Conservation (phyloP, 176 grass and related monocot species). For the Panicum miliaceum region DNA sequence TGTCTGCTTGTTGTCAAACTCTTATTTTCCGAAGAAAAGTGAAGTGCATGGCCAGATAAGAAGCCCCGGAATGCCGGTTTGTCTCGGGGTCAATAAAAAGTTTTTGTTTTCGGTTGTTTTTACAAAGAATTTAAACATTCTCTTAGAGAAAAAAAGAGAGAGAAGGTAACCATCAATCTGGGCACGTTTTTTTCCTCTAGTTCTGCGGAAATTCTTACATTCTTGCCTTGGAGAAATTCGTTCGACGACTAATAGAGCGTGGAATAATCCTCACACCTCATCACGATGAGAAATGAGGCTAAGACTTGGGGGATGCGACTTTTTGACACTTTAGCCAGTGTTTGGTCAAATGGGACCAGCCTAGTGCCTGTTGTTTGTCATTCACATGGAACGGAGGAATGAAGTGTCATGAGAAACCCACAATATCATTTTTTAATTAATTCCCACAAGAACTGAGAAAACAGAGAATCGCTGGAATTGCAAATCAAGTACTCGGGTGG, state of each 20-base stretch:
- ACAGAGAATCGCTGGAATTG: background rate
- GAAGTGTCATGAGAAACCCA: background rate
- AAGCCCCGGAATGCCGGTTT: background rate
- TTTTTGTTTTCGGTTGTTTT: background rate
- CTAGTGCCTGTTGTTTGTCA: background rate
- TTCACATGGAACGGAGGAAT: background rate
- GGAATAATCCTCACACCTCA: background rate
- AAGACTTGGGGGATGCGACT: background rate
- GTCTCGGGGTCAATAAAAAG: background rate
- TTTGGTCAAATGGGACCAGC: background rate
- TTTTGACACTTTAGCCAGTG: background rate
- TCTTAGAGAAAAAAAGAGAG: background rate
- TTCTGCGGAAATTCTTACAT: background rate
- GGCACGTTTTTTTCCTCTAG: background rate
- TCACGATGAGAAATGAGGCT: background rate
- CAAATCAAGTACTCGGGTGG: background rate
- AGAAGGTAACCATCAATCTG: background rate
- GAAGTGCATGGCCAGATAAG: background rate
- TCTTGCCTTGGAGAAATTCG: background rate
- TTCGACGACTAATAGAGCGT: background rate
- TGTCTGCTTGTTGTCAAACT: no score
- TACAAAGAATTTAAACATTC: background rate
- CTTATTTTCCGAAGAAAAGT: background rate
- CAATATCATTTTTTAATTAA: background rate
- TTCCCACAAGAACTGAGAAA: background rate